Evolutionary conservation across 2,329 filamentous ascomycete genomes (phyloP).

Genomic region (Aureobasidium sp.): DNA sequence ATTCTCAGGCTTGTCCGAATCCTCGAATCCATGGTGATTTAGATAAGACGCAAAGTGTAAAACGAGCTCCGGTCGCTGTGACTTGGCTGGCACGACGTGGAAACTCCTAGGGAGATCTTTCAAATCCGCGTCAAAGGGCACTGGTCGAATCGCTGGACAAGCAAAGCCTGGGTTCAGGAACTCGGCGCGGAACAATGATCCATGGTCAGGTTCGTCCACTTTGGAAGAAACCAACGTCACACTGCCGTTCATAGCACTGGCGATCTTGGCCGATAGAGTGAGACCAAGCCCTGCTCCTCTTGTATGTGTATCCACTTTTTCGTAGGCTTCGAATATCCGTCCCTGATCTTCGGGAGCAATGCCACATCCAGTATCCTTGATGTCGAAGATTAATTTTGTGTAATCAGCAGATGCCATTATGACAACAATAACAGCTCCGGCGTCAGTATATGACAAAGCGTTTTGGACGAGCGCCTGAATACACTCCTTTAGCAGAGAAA

Average conservation of each 20-base stretch:
- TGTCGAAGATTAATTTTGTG: conserved; percentile 29
- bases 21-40: conserved; percentile 14
- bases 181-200: conserved; percentile 35
- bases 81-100: conserved; percentile 5
- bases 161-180: conserved; percentile 24
- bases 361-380: conserved; percentile 36
- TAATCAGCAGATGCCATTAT: conserved; percentile 25
- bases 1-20: conserved; percentile 8
- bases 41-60: conserved; percentile 17
- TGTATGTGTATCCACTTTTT: conserved; percentile 32
- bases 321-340: conserved; percentile 37
- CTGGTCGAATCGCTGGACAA: conserved; percentile 9
- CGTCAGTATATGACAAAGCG: conserved; percentile 33
- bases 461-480: conserved; percentile 35
- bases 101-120: conserved; percentile 5
- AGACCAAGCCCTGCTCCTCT: conserved; percentile 36
- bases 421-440: conserved; percentile 30
- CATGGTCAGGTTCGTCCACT: conserved; percentile 19
- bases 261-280: conserved; percentile 35
- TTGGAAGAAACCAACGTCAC: conserved; percentile 31
- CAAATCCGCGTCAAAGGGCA: not conserved
- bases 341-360: conserved; percentile 28
- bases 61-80: conserved; percentile 8
- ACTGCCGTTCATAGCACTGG: conserved; percentile 31
- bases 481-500: conserved; percentile 34